Evolutionary conservation across 1,284 basidiomycete genomes (phyloP).

Genomic region (Tilletia horrida): DNA sequence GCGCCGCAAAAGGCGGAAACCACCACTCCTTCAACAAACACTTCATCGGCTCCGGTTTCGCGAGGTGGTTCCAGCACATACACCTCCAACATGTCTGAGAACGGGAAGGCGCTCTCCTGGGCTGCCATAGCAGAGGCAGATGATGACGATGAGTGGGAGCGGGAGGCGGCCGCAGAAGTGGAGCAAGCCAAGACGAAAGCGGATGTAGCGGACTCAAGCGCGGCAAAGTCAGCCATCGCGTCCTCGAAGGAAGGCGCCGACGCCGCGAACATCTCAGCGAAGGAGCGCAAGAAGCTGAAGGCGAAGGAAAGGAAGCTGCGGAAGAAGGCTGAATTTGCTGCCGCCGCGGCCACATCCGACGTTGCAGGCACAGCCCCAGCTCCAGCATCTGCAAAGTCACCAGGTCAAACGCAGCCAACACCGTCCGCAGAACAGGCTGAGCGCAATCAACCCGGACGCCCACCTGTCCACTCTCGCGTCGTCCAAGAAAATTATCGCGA

Average conservation of each 20-base stretch:
- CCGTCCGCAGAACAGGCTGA: background rate
- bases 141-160: background rate
- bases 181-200: background rate
- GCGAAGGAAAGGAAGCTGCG: conserved; percentile 8
- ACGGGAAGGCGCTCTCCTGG: background rate
- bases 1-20: background rate
- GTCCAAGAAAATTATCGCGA: conserved; percentile 3
- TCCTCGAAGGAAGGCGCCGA: background rate
- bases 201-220: background rate
- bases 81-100: background rate
- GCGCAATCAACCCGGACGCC: background rate
- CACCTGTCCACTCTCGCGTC: background rate
- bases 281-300: conserved; percentile 16
- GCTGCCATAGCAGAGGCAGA: conserved; percentile 5
- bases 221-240: background rate
- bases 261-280: background rate
- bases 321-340: conserved; percentile 7
- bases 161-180: background rate
- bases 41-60: too few relatives aligned
- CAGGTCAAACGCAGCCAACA: background rate
- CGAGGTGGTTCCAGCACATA: too few relatives aligned
- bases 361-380: background rate
- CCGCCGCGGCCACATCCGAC: background rate
- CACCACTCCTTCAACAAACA: background rate
- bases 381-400: background rate